phyloP scores from a whole-genome alignment of 164 flowering plant species.

The Platanus orientalis region DNA sequence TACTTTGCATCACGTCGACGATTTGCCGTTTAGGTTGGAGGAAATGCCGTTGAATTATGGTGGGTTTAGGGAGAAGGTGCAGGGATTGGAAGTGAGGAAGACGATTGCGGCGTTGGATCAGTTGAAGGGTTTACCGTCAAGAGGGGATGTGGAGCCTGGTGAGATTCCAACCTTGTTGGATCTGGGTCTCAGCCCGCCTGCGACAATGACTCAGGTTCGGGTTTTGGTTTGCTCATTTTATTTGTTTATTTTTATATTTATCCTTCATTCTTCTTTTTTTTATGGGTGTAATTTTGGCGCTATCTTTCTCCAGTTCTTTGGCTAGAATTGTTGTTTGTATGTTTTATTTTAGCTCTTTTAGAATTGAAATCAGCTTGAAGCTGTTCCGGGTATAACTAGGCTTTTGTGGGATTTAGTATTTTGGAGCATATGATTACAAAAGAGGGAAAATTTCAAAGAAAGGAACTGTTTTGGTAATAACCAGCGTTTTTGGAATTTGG shows the following conservation, averaged over 20 bases:
- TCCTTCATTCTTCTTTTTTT: neutral
- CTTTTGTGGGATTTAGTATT: too few relatives aligned
- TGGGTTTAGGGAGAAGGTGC: conserved; percentile 78
- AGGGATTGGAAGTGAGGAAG: conserved; percentile 66
- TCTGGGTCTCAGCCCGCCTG: conserved; percentile 64
- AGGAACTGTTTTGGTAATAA: too few relatives aligned
- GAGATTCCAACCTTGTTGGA: conserved; percentile 79
- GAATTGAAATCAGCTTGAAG: too few relatives aligned
- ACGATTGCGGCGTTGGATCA: conserved; percentile 74
- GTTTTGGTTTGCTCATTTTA: neutral
- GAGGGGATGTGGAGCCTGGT: conserved; percentile 87
- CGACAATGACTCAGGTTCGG: conserved; percentile 61
- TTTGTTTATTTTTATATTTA: neutral
- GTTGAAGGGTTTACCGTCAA: conserved; percentile 65
- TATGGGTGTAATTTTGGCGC: too few relatives aligned
- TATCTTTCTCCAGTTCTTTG: too few relatives aligned
- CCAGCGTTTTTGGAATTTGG: too few relatives aligned
- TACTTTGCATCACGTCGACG: conserved; percentile 84
- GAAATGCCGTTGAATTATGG: conserved; percentile 84
- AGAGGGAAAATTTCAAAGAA: too few relatives aligned
- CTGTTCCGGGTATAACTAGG: too few relatives aligned
- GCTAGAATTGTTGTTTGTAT: too few relatives aligned
- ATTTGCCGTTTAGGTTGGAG: conserved; percentile 81
- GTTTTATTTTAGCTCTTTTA: too few relatives aligned
- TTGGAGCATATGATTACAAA: too few relatives aligned